phyloP scores from a whole-genome alignment of 176 grass and related monocot genomes.

The Typha latifolia region DNA sequence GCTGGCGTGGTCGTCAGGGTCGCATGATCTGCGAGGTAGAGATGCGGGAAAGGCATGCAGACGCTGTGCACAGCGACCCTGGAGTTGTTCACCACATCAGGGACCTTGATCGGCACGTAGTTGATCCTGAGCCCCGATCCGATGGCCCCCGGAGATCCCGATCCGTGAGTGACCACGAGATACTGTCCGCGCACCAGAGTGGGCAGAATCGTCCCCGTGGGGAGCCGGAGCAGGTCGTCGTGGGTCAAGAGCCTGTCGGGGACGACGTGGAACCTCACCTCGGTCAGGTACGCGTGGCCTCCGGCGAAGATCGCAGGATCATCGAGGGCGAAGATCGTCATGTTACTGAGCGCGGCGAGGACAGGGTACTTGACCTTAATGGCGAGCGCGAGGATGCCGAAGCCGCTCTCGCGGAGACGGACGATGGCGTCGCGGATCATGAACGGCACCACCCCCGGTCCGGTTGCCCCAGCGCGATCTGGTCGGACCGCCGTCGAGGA shows the following conservation, averaged over 20 bases:
- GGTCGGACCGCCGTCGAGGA: constrained; percentile 13
- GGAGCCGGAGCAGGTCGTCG: constrained; percentile 37
- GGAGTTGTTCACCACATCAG: constrained; percentile 59
- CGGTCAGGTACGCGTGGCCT: constrained; percentile 50
- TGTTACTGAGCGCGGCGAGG: constrained; percentile 36
- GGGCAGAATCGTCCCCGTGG: constrained; percentile 38
- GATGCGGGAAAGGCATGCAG: constrained; percentile 49
- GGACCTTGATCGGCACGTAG: constrained; percentile 59
- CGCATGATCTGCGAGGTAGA: constrained; percentile 30
- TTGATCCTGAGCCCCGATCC: constrained; percentile 39
- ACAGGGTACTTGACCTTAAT: constrained; percentile 70
- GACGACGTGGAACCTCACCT: constrained; percentile 57
- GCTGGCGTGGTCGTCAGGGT: neutral
- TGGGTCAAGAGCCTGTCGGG: constrained; percentile 42
- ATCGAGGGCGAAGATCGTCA: constrained; percentile 71
- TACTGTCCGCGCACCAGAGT: constrained; percentile 45
- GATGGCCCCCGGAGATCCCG: neutral
- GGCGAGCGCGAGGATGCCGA: constrained; percentile 54
- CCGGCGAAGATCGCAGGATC: constrained; percentile 56
- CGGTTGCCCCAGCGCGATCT: constrained; percentile 13
- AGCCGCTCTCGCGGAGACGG: constrained; percentile 43
- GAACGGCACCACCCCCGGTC: constrained; percentile 35
- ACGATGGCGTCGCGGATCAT: constrained; percentile 61
- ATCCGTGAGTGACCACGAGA: constrained; percentile 46
- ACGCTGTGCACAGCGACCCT: constrained; percentile 50